These are phyloP conservation scores for Cytospora leucostoma DNA, from an alignment of 2,329 filamentous ascomycete genomes.

Conservation along the genomic window DNA sequence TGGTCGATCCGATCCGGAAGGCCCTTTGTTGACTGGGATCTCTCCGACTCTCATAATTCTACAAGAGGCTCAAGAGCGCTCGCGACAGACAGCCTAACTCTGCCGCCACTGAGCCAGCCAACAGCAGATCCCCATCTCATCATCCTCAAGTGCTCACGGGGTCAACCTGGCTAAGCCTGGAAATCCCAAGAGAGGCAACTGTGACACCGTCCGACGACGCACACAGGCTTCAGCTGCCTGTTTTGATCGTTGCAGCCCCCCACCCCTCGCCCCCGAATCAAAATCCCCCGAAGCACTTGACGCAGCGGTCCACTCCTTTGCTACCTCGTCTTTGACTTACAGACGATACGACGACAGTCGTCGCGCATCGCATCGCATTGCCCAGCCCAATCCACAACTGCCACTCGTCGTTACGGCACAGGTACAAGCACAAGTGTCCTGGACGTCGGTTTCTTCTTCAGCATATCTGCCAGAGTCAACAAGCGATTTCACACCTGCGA, in stretches of 20 bases:
- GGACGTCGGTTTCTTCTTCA: neutral
- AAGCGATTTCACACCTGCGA: conserved; percentile 5
- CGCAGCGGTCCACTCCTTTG: conserved; percentile 14
- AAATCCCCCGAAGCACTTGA: neutral
- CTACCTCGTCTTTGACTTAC: conserved; percentile 8
- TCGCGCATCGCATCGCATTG: neutral
- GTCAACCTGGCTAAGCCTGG: conserved; percentile 5
- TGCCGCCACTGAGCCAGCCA: neutral
- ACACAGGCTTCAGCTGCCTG: neutral
- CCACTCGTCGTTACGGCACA: conserved; percentile 13
- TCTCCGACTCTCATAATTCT: neutral
- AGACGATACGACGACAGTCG: conserved; percentile 4
- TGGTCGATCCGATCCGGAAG: neutral
- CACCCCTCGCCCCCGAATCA: neutral
- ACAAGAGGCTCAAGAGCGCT: neutral
- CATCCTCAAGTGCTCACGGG: conserved; percentile 14
- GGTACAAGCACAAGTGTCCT: conserved; percentile 10
- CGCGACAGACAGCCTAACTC: neutral
- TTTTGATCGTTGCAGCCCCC: conserved; percentile 16
- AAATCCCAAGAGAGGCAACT: conserved; percentile 8
- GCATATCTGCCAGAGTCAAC: neutral
- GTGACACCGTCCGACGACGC: conserved; percentile 11
- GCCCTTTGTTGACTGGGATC: neutral
- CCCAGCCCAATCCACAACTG: conserved; percentile 1
- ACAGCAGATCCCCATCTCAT: conserved; percentile 9